Percentiles rank a stretch among this genome's conserved stretches.
phyloP scores from a whole-genome alignment of 108 stramenopile genomes.

The Cyclostephanos invisitatus region DNA sequence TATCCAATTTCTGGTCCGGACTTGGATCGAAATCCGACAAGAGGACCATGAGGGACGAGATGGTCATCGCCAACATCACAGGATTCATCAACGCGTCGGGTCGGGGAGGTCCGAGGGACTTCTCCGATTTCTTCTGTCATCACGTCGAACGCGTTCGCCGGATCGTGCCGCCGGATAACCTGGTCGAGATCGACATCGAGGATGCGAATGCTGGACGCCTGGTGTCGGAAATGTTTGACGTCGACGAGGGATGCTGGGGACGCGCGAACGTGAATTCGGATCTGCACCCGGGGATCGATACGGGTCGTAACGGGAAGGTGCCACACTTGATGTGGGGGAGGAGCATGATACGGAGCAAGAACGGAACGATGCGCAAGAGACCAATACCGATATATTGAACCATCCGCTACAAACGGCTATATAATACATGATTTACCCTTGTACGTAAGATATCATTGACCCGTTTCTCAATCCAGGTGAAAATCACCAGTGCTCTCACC shows the following conservation, averaged over 20 bases:
- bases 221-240: conserved; percentile 30
- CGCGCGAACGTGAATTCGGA: conserved; percentile 21
- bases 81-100: neutral
- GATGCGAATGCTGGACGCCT: neutral
- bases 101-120: neutral
- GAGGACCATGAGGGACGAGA: neutral
- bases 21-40: conserved; percentile 1
- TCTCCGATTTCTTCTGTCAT: conserved; percentile 17
- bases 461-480: too few relatives aligned
- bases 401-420: too few relatives aligned
- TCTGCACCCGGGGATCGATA: conserved; percentile 11
- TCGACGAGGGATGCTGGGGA: conserved; percentile 23
- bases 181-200: conserved; percentile 37
- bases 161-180: conserved; percentile 3
- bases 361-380: conserved; percentile 15
- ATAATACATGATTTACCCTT: too few relatives aligned
- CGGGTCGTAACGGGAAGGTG: conserved; percentile 2
- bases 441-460: too few relatives aligned
- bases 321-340: conserved; percentile 11
- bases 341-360: conserved; percentile 11
- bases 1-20: conserved; percentile 19
- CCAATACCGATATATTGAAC: too few relatives aligned
- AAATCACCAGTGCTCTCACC: too few relatives aligned
- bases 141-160: conserved; percentile 25
- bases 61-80: neutral